Evolutionary conservation across 805 yeast genomes (phyloP).

Genomic region (Zygoascus ofunaensis): DNA sequence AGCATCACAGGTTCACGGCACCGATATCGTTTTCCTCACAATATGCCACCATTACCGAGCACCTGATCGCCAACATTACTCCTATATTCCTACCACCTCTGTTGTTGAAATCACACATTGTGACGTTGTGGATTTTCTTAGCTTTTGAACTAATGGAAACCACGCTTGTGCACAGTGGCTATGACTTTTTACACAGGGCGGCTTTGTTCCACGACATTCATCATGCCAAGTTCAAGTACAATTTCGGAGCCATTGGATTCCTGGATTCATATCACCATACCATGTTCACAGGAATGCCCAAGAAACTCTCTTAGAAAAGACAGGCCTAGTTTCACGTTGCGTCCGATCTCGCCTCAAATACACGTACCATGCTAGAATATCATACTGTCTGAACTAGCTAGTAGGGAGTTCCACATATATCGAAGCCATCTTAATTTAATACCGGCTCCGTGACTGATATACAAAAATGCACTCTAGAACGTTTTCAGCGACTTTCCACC

Average conservation of each 20-base stretch:
- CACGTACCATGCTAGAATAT: too few relatives aligned
- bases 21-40: constrained; percentile 15
- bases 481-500: too few relatives aligned
- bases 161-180: constrained; percentile 15
- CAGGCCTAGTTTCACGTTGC: too few relatives aligned
- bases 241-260: constrained; percentile 15
- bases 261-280: constrained; percentile 17
- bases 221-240: constrained; percentile 16
- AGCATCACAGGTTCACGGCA: constrained; percentile 16
- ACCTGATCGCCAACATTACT: constrained; percentile 11
- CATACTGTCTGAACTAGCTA: too few relatives aligned
- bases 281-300: too few relatives aligned
- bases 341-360: too few relatives aligned
- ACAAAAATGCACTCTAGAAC: too few relatives aligned
- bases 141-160: constrained; percentile 13
- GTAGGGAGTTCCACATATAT: too few relatives aligned
- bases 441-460: too few relatives aligned
- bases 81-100: constrained; percentile 13
- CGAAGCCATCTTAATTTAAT: too few relatives aligned
- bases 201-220: constrained; percentile 16
- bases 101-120: constrained; percentile 10
- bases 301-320: constrained; percentile 1
- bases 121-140: constrained; percentile 12
- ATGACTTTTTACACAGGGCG: constrained; percentile 12
- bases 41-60: constrained; percentile 13